These are phyloP conservation scores for Candida golubevii DNA, from an alignment of 805 yeast species.

Conservation along the genomic window DNA sequence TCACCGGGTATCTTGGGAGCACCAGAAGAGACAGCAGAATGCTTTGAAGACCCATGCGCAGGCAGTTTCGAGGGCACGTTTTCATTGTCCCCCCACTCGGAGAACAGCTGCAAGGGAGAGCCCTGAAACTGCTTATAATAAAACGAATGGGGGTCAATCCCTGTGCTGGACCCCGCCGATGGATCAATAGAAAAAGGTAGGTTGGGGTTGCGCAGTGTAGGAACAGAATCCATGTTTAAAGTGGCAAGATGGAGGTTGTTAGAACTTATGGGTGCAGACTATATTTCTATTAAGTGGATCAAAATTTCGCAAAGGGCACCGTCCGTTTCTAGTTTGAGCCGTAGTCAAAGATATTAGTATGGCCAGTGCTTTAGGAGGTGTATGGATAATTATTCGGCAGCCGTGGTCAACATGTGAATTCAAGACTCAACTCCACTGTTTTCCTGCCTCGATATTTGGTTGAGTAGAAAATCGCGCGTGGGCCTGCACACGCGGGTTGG, in stretches of 20 bases:
- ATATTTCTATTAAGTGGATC: too few relatives aligned
- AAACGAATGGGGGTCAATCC: constrained; percentile 3
- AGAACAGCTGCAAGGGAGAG: constrained; percentile 9
- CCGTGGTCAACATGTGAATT: too few relatives aligned
- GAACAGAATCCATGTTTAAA: constrained; percentile 10
- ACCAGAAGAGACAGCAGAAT: constrained; percentile 4
- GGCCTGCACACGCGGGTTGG: too few relatives aligned
- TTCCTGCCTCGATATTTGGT: too few relatives aligned
- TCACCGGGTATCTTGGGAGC: constrained; percentile 2
- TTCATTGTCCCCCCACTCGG: constrained; percentile 13
- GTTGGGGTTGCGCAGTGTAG: constrained; percentile 4
- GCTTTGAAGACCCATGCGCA: background rate
- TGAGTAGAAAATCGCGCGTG: too few relatives aligned
- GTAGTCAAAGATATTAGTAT: too few relatives aligned
- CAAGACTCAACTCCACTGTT: too few relatives aligned
- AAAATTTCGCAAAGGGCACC: too few relatives aligned
- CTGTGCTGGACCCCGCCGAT: background rate
- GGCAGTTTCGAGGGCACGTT: background rate
- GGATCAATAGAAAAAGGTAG: constrained; percentile 5
- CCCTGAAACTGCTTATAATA: constrained; percentile 7
- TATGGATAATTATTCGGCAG: too few relatives aligned
- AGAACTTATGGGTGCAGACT: too few relatives aligned
- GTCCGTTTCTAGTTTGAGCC: too few relatives aligned
- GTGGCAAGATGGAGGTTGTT: background rate
- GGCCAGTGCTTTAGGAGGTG: too few relatives aligned